These are phyloP conservation scores for Zymoseptoria passerinii DNA, from an alignment of 2,329 filamentous ascomycete genomes.

Conservation along the genomic window DNA sequence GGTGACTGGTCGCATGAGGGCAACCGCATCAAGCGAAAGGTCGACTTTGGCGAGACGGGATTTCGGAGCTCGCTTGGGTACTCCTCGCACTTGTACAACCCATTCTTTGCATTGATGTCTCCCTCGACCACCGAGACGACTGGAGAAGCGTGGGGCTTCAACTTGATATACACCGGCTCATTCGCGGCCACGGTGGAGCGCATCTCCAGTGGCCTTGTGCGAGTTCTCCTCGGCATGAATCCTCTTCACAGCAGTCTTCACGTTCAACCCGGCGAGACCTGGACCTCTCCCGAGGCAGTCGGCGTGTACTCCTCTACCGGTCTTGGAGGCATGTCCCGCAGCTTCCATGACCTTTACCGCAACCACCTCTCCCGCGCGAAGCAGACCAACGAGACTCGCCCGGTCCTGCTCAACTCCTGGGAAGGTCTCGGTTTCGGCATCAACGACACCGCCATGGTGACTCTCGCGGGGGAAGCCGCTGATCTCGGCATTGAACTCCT, in stretches of 20 bases:
- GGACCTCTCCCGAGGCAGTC: constrained; percentile 55
- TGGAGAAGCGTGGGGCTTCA: constrained; percentile 58
- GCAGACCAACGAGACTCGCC: constrained; percentile 44
- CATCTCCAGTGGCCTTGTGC: constrained; percentile 53
- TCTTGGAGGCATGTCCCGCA: constrained; percentile 54
- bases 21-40: constrained; percentile 45
- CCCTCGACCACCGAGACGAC: constrained; percentile 52
- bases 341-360: constrained; percentile 53
- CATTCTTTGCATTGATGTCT: constrained; percentile 51
- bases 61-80: constrained; percentile 56
- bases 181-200: constrained; percentile 55
- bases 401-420: constrained; percentile 57
- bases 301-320: constrained; percentile 53
- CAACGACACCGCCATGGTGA: constrained; percentile 49
- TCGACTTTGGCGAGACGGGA: constrained; percentile 47
- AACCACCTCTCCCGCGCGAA: constrained; percentile 53
- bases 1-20: constrained; percentile 55
- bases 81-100: constrained; percentile 57
- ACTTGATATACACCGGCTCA: constrained; percentile 56
- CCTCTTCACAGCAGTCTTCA: constrained; percentile 52
- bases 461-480: constrained; percentile 49
- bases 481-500: constrained; percentile 54
- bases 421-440: constrained; percentile 54
- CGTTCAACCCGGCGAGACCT: constrained; percentile 47
- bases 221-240: constrained; percentile 54